Evolutionary conservation across 495 filamentous ascomycete genomes (phyloP).

Genomic region (Daldinia bambusicola): DNA sequence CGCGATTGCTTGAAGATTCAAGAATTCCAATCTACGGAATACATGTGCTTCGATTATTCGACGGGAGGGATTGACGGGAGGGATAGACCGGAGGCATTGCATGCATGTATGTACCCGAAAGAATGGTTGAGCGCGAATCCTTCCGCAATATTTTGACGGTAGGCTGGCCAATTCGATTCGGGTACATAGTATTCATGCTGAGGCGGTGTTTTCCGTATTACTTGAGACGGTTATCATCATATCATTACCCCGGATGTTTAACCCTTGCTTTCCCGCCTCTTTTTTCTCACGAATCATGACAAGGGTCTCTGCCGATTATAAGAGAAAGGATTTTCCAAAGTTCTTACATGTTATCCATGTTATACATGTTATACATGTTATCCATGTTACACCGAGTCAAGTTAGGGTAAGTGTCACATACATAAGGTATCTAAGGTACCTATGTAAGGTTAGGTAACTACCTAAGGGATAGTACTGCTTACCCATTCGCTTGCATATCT

Average conservation of each 20-base stretch:
- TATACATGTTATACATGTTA: background rate
- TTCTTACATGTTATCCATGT: background rate
- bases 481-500: background rate
- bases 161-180: background rate
- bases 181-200: background rate
- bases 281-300: slow-evolving; percentile 8
- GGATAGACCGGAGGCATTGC: background rate
- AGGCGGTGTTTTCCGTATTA: background rate
- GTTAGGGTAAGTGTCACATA: background rate
- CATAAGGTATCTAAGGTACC: no score
- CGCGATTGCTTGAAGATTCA: slow-evolving; percentile 53
- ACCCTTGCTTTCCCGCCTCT: slow-evolving; percentile 22
- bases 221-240: background rate
- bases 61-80: no score
- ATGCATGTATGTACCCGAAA: background rate
- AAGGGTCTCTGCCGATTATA: slow-evolving; percentile 19
- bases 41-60: slow-evolving; percentile 8
- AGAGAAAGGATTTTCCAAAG: slow-evolving; percentile 18
- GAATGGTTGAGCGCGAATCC: background rate
- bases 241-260: background rate
- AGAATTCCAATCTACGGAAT: no score
- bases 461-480: background rate
- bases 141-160: background rate
- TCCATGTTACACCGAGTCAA: background rate
- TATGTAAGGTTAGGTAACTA: no score